Conservation (phyloP, 768 basidiomycete genomes). For the Rhizopogon vesiculosus region DNA sequence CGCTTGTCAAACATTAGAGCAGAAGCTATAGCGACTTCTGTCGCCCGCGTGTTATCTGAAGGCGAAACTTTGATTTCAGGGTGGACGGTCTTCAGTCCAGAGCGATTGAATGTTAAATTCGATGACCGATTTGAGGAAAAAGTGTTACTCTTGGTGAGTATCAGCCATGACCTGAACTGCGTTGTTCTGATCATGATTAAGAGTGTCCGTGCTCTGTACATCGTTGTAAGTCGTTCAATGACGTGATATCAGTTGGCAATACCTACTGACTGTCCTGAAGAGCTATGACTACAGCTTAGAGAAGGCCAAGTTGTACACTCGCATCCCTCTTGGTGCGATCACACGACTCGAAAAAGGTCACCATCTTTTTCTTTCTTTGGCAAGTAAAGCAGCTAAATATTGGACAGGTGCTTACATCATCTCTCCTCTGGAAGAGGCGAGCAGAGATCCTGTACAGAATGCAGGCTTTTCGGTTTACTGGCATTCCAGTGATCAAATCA, state of each 20-base stretch:
- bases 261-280: slow-evolving; percentile 22
- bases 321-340: slow-evolving; percentile 84
- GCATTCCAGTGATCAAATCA: slow-evolving; percentile 60
- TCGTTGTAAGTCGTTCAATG: slow-evolving; percentile 51
- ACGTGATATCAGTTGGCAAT: background rate
- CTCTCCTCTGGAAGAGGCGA: slow-evolving; percentile 89
- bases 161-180: background rate
- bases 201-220: slow-evolving; percentile 57
- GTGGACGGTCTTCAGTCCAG: slow-evolving; percentile 91
- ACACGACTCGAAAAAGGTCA: slow-evolving; percentile 73
- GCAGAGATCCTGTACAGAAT: slow-evolving; percentile 84
- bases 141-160: slow-evolving; percentile 76
- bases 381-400: background rate
- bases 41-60: slow-evolving; percentile 68
- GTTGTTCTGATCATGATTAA: slow-evolving; percentile 10
- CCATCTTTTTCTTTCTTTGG: background rate
- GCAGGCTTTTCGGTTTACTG: slow-evolving; percentile 85
- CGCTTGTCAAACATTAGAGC: slow-evolving; percentile 85
- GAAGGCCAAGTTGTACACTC: slow-evolving; percentile 86
- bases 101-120: slow-evolving; percentile 64
- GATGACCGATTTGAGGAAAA: slow-evolving; percentile 93
- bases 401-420: slow-evolving; percentile 86
- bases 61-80: slow-evolving; percentile 77
- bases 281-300: slow-evolving; percentile 92
- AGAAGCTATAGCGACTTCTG: slow-evolving; percentile 89